Percentiles rank a stretch among this genome's conserved stretches.
Evolutionary conservation across 2,329 filamentous ascomycete species (phyloP).

Genomic region (Clarireedia paspali): DNA sequence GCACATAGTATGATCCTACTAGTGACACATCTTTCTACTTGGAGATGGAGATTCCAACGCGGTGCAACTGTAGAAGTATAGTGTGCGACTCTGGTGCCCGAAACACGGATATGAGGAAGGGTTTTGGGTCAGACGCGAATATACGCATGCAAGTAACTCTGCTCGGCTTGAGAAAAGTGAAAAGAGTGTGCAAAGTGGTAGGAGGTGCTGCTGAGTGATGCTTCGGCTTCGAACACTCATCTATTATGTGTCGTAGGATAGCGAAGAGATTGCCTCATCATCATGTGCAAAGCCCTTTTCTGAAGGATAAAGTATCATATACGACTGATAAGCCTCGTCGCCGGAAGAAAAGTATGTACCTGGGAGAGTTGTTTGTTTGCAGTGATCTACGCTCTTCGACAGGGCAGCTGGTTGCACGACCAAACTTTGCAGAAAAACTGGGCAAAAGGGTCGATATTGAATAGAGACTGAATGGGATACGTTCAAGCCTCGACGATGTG

Average conservation of each 20-base stretch:
- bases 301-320: neutral
- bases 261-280: neutral
- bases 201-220: neutral
- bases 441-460: neutral
- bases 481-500: neutral
- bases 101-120: neutral
- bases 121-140: too few species aligned
- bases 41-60: neutral
- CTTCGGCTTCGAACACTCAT: neutral
- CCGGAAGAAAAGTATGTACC: neutral
- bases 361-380: neutral
- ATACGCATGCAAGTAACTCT: too few species aligned
- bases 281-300: neutral
- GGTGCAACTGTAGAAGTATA: neutral
- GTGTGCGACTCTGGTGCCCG: neutral
- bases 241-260: neutral
- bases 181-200: neutral
- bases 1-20: neutral
- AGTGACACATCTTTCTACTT: constrained; percentile 1
- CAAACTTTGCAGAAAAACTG: neutral
- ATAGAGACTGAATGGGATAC: neutral
- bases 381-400: neutral
- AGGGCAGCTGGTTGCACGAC: neutral
- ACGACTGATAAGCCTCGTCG: neutral
- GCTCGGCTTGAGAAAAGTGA: too few species aligned